Evolutionary conservation across 2,329 filamentous ascomycete species (phyloP).

Genomic region (Penicillium sp.): DNA sequence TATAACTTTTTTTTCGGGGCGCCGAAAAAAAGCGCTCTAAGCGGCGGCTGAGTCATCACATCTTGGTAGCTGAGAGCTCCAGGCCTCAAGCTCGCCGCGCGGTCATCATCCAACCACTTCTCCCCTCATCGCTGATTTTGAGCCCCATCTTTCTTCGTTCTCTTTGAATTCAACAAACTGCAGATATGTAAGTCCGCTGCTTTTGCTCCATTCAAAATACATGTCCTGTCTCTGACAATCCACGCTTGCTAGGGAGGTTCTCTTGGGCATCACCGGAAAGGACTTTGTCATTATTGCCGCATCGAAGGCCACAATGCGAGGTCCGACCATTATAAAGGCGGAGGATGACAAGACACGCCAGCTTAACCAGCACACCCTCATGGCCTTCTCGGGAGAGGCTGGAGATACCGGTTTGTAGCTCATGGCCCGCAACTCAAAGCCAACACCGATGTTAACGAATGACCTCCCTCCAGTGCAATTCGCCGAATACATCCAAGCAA

Average conservation of each 20-base stretch:
- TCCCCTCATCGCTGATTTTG: slow-evolving; percentile 25
- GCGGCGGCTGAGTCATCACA: slow-evolving; percentile 42
- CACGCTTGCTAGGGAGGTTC: slow-evolving; percentile 75
- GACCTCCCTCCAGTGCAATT: slow-evolving; percentile 75
- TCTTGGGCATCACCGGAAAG: slow-evolving; percentile 97
- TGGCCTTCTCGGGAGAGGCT: slow-evolving; percentile 94
- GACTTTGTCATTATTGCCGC: slow-evolving; percentile 98
- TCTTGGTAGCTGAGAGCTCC: slow-evolving; percentile 41
- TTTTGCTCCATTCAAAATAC: slow-evolving; percentile 6
- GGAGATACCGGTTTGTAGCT: slow-evolving; percentile 79
- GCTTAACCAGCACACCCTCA: slow-evolving; percentile 90
- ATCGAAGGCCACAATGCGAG: slow-evolving; percentile 97
- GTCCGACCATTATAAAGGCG: slow-evolving; percentile 92
- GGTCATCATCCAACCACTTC: slow-evolving; percentile 32
- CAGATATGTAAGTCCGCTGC: slow-evolving; percentile 34
- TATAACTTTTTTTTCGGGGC: slow-evolving; percentile 44
- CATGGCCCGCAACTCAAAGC: background rate
- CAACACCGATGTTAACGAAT: slow-evolving; percentile 19
- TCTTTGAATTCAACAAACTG: slow-evolving; percentile 23
- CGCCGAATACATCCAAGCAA: slow-evolving; percentile 98
- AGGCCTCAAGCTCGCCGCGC: slow-evolving; percentile 49
- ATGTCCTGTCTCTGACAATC: slow-evolving; percentile 24
- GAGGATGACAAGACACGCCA: slow-evolving; percentile 94
- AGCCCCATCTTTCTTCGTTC: slow-evolving; percentile 25
- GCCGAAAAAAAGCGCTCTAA: slow-evolving; percentile 34